phyloP scores from a whole-genome alignment of 2,329 filamentous ascomycete species.

The Saccharata proteae region DNA sequence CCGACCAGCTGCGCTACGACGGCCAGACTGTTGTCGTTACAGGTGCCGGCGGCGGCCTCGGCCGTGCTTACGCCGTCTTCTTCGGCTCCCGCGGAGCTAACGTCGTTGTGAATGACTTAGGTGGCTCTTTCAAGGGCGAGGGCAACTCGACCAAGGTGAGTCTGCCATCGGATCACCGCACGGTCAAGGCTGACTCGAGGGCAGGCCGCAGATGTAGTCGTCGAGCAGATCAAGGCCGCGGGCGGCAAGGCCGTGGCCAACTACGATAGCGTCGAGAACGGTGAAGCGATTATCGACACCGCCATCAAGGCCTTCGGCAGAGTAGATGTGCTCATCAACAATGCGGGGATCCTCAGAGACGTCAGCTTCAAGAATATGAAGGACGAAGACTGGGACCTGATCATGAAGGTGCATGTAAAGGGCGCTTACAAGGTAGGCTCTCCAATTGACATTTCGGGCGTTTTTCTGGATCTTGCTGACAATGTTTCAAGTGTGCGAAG shows the following conservation, averaged over 20 bases:
- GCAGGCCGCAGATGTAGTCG: conserved; percentile 70
- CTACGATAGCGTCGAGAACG: conserved; percentile 89
- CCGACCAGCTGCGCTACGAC: conserved; percentile 59
- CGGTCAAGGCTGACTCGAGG: conserved; percentile 3
- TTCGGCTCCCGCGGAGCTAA: conserved; percentile 86
- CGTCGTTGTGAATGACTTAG: conserved; percentile 94
- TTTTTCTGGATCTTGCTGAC: conserved; percentile 3
- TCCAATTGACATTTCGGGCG: neutral
- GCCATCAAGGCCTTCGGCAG: conserved; percentile 72
- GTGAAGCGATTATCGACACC: conserved; percentile 87
- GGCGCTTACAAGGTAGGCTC: conserved; percentile 71
- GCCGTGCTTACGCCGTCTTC: conserved; percentile 75
- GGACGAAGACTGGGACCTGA: conserved; percentile 91
- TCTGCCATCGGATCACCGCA: conserved; percentile 2
- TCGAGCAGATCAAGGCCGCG: conserved; percentile 70
- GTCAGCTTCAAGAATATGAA: conserved; percentile 98
- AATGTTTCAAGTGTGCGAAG: conserved; percentile 51
- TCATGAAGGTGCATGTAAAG: conserved; percentile 83
- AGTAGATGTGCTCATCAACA: conserved; percentile 93
- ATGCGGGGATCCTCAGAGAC: conserved; percentile 89
- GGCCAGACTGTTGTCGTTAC: conserved; percentile 83
- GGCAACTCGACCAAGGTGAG: conserved; percentile 73
- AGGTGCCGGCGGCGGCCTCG: conserved; percentile 70
- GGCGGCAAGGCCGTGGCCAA: conserved; percentile 96
- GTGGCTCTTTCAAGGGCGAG: conserved; percentile 86